phyloP scores from a whole-genome alignment of 768 basidiomycete species.

The Pleurotus platypus region DNA sequence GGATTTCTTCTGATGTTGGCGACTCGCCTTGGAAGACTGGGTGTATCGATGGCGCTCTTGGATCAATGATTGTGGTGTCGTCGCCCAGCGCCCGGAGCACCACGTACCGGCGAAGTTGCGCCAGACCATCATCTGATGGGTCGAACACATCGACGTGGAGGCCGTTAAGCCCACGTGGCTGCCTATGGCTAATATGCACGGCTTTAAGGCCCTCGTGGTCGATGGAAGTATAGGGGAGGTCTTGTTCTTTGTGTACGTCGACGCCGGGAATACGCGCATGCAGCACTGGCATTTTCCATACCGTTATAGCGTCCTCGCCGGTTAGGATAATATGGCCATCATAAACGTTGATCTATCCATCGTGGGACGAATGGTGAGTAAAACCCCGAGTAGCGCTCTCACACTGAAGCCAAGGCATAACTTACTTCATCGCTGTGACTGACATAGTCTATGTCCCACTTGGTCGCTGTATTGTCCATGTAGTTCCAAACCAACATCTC shows the following conservation, averaged over 20 bases:
- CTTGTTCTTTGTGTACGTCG: not conserved
- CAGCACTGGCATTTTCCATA: slow-evolving; percentile 4
- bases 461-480: slow-evolving; percentile 4
- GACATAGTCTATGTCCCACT: slow-evolving; percentile 3
- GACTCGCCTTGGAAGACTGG: slow-evolving; percentile 2
- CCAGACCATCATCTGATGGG: not conserved
- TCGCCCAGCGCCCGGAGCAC: not conserved
- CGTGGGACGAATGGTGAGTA: slow-evolving; percentile 1
- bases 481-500: slow-evolving; percentile 8
- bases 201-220: not conserved
- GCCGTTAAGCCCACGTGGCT: not conserved
- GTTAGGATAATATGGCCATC: not conserved
- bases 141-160: slow-evolving; percentile 3
- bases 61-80: not conserved
- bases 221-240: not conserved
- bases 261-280: slow-evolving; percentile 3
- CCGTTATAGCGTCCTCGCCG: not conserved
- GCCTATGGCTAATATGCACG: not conserved
- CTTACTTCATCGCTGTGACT: slow-evolving; percentile 4
- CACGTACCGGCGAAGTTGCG: not conserved
- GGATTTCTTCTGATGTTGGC: not conserved
- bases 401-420: not conserved
- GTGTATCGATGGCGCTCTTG: slow-evolving; percentile 2
- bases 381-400: not conserved
- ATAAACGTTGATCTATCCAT: not conserved